Percentiles rank a stretch among this genome's conserved stretches.
phyloP scores from a whole-genome alignment of 805 yeast species.

The Schizosaccharomyces japonicus region DNA sequence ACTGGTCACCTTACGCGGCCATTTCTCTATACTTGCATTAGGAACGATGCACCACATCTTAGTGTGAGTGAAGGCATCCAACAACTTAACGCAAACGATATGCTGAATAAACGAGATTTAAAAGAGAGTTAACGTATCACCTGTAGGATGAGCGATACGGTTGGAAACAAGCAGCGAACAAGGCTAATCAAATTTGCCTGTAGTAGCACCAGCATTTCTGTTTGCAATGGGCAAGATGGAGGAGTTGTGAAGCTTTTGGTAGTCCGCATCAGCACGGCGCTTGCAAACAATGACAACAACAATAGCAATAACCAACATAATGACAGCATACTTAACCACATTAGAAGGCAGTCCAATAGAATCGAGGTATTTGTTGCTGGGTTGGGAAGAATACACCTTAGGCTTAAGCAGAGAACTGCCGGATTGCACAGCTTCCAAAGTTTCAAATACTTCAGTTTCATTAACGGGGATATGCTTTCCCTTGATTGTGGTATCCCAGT shows the following conservation, averaged over 20 bases:
- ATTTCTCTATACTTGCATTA: too few species aligned
- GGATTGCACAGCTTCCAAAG: slow-evolving; percentile 7
- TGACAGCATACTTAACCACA: neutral
- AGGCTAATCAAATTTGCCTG: neutral
- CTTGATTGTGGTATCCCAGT: slow-evolving; percentile 14
- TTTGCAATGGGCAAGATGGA: neutral
- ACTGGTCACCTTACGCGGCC: too few species aligned
- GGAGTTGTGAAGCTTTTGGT: too few species aligned
- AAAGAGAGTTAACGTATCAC: too few species aligned
- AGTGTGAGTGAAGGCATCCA: too few species aligned
- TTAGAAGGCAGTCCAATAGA: neutral
- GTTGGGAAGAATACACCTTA: neutral
- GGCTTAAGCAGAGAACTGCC: slow-evolving; percentile 8
- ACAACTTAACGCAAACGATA: too few species aligned
- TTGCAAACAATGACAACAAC: neutral
- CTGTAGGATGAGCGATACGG: neutral
- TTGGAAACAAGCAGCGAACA: neutral
- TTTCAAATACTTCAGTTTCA: slow-evolving; percentile 7
- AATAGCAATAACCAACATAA: neutral
- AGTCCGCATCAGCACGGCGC: too few species aligned
- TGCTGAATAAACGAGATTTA: too few species aligned
- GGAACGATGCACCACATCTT: too few species aligned
- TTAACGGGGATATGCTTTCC: slow-evolving; percentile 10
- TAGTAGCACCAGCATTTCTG: neutral
- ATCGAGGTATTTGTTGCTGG: neutral